A percentile compares a stretch with the other conserved stretches of the same genome.
Evolutionary conservation across 192 early-diverging fungal species (phyloP).

Genomic region (Backusella macrospora): DNA sequence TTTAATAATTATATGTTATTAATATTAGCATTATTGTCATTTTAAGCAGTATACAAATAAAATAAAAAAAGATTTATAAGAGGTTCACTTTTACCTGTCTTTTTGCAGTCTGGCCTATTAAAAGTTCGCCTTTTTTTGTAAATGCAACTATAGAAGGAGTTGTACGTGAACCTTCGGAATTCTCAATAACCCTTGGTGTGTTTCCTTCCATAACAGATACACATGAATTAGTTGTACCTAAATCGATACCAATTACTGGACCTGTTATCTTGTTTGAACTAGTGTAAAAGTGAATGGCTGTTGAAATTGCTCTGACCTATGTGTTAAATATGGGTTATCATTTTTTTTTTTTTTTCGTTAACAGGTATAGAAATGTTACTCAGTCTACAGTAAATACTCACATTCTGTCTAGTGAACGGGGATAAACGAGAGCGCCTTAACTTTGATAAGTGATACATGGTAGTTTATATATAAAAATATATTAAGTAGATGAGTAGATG

Average conservation of each 20-base stretch:
- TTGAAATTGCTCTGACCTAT: constrained; percentile 26
- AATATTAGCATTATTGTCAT: neutral
- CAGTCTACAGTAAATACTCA: neutral
- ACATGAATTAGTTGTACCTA: constrained; percentile 99
- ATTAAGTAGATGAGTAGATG: neutral
- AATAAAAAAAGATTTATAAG: neutral
- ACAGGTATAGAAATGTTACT: neutral
- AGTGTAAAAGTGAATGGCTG: constrained; percentile 60
- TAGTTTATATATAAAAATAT: neutral
- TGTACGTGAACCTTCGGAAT: constrained; percentile 94
- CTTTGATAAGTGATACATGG: neutral
- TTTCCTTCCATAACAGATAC: constrained; percentile 99
- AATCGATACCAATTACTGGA: constrained; percentile 95
- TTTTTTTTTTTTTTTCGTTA: neutral
- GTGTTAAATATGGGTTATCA: neutral
- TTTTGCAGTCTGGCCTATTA: constrained; percentile 98
- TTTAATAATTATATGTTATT: neutral
- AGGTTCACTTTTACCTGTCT: constrained; percentile 64
- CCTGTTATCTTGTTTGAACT: constrained; percentile 73
- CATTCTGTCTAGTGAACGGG: neutral
- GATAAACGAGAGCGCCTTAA: neutral
- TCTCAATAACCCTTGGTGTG: constrained; percentile 95
- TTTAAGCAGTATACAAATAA: neutral
- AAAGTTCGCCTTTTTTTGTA: constrained; percentile 91
- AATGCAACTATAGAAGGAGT: constrained; percentile 98